Evolutionary conservation across 192 early-diverging fungal species (phyloP).

Genomic region (Podila minutissima): DNA sequence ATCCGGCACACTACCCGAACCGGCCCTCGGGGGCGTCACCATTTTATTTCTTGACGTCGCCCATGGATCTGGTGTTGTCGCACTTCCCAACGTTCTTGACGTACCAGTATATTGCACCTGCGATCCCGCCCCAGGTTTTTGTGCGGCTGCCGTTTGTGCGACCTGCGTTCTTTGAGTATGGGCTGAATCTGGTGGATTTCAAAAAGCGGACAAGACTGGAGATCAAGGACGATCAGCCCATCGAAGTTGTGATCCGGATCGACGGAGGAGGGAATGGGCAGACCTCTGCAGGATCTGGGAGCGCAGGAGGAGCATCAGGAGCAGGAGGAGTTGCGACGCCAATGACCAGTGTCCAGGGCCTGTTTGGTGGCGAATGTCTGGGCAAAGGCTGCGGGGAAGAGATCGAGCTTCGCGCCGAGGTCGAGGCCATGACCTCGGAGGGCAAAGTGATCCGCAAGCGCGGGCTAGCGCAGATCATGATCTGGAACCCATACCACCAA

Average conservation of each 20-base stretch:
- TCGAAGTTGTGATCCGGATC: conserved; percentile 15
- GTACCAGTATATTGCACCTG: conserved; percentile 55
- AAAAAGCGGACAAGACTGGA: conserved; percentile 25
- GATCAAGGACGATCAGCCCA: conserved; percentile 44
- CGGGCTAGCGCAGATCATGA: conserved; percentile 40
- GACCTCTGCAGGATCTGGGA: neutral
- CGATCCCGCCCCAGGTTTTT: conserved; percentile 43
- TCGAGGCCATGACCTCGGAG: conserved; percentile 33
- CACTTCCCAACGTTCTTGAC: conserved; percentile 48
- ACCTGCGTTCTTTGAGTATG: conserved; percentile 53
- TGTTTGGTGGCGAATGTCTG: conserved; percentile 31
- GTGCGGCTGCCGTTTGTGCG: conserved; percentile 57
- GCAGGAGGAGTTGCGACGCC: conserved; percentile 10
- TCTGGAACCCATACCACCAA: conserved; percentile 40
- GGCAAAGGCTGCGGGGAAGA: conserved; percentile 39
- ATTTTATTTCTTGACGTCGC: conserved; percentile 52
- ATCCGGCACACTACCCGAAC: conserved; percentile 52
- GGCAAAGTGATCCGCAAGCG: conserved; percentile 36
- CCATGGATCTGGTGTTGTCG: conserved; percentile 30
- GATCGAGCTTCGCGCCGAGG: conserved; percentile 36
- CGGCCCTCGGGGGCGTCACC: conserved; percentile 22
- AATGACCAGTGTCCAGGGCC: neutral
- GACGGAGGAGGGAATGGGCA: conserved; percentile 9
- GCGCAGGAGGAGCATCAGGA: conserved; percentile 7
- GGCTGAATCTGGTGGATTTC: conserved; percentile 49